phyloP scores from a whole-genome alignment of 148 eudicot species.

The Persicaria maculosa region DNA sequence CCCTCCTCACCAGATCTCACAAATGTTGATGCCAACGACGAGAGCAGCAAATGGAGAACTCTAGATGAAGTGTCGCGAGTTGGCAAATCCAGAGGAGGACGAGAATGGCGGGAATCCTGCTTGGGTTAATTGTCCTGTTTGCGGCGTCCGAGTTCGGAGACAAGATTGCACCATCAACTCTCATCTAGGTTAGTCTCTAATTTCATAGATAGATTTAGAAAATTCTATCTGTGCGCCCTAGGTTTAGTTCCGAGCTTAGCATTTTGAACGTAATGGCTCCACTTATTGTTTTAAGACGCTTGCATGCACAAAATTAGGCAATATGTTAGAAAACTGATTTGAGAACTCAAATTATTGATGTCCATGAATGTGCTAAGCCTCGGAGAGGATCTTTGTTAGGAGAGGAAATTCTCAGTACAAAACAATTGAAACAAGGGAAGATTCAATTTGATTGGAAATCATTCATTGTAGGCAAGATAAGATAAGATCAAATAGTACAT shows the following conservation, averaged over 20 bases:
- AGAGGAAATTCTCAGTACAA: neutral
- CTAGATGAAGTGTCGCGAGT: slow-evolving; percentile 1
- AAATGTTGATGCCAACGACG: too few relatives aligned
- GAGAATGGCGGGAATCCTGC: slow-evolving; percentile 12
- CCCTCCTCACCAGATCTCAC: too few relatives aligned
- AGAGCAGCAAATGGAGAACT: neutral
- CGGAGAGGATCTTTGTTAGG: neutral
- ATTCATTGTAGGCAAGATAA: too few relatives aligned
- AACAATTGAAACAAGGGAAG: neutral
- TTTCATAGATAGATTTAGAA: neutral
- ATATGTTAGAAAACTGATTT: neutral
- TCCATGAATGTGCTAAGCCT: neutral
- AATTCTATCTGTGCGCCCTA: neutral
- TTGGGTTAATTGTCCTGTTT: slow-evolving; percentile 54
- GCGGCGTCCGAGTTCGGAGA: slow-evolving; percentile 34
- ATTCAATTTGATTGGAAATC: neutral
- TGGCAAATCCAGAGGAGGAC: neutral
- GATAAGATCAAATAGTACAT: too few relatives aligned
- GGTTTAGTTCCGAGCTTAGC: neutral
- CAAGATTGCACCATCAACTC: slow-evolving; percentile 41
- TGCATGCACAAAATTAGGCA: neutral
- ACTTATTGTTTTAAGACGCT: too few relatives aligned
- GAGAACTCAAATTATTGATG: neutral
- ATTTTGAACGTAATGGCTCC: neutral
- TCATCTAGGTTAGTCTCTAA: slow-evolving; percentile 42